These are phyloP conservation scores for Trametes versicolor DNA, from an alignment of 1,284 basidiomycete species.

Conservation along the genomic window DNA sequence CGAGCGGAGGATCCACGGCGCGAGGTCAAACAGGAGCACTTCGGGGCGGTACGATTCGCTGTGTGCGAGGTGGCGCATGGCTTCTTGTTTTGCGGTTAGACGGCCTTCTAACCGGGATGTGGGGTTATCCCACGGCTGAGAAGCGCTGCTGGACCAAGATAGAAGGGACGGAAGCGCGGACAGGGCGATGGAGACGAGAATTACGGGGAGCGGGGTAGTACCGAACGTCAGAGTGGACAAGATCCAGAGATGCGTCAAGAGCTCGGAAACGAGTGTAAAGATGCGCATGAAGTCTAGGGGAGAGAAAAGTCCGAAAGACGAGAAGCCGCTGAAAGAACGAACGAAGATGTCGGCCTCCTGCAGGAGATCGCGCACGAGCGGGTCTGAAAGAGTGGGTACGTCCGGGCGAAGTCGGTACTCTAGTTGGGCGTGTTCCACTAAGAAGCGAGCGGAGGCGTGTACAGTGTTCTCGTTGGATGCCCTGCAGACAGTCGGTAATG, in stretches of 20 bases:
- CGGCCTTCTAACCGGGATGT: constrained; percentile 63
- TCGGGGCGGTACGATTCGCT: constrained; percentile 78
- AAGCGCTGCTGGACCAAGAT: constrained; percentile 55
- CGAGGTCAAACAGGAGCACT: constrained; percentile 81
- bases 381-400: constrained; percentile 78
- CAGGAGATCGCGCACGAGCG: constrained; percentile 75
- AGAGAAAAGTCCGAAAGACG: constrained; percentile 76
- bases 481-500: constrained; percentile 48
- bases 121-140: constrained; percentile 54
- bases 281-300: constrained; percentile 81
- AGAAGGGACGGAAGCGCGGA: constrained; percentile 63
- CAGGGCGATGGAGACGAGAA: constrained; percentile 68
- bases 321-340: constrained; percentile 72
- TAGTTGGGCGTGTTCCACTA: constrained; percentile 80
- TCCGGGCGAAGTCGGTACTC: constrained; percentile 80
- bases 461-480: constrained; percentile 75
- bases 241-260: constrained; percentile 73
- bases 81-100: constrained; percentile 73
- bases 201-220: constrained; percentile 61
- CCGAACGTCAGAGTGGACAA: constrained; percentile 73
- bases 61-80: constrained; percentile 75
- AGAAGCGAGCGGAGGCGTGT: constrained; percentile 73
- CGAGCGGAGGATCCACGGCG: constrained; percentile 80
- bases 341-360: constrained; percentile 86
- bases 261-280: constrained; percentile 73